Percentiles rank a stretch among this genome's conserved stretches.
These are phyloP conservation scores for Colletotrichum filicis DNA, from an alignment of 2,329 filamentous ascomycete species.

Conservation along the genomic window DNA sequence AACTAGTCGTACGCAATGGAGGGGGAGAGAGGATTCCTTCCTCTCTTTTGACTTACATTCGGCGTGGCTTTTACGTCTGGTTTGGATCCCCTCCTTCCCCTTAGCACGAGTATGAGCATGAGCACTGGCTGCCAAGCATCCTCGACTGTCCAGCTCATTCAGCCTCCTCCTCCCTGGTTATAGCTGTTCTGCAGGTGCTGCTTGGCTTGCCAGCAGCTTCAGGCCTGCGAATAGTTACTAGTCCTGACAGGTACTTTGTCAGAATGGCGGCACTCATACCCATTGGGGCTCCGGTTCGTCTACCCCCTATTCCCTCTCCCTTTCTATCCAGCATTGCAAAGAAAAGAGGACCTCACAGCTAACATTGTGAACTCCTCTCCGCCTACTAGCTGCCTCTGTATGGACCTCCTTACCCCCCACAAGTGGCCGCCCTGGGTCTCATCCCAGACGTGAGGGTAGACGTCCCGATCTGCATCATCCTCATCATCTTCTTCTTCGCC, in stretches of 20 bases:
- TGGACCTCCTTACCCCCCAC: slow-evolving; percentile 52
- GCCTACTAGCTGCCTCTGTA: background rate
- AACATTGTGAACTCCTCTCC: background rate
- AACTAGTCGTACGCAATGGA: background rate
- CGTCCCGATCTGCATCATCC: slow-evolving; percentile 71
- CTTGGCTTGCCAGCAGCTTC: background rate
- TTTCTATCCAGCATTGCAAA: background rate
- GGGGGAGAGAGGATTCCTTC: background rate
- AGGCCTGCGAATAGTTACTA: background rate
- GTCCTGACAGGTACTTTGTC: background rate
- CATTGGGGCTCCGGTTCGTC: slow-evolving; percentile 11
- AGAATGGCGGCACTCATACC: slow-evolving; percentile 5
- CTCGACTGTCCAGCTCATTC: background rate
- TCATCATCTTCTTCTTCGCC: slow-evolving; percentile 67
- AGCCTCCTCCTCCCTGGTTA: background rate
- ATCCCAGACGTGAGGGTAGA: slow-evolving; percentile 68
- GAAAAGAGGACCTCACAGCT: background rate
- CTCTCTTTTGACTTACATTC: background rate
- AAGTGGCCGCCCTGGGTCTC: slow-evolving; percentile 64
- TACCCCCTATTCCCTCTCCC: background rate
- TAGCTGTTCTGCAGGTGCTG: background rate
- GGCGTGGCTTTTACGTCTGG: background rate
- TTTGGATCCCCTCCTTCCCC: background rate
- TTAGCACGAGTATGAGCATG: background rate
- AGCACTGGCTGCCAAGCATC: slow-evolving; percentile 7